Conservation (phyloP, 78 protist species). For the Speleostelium caveatum region DNA sequence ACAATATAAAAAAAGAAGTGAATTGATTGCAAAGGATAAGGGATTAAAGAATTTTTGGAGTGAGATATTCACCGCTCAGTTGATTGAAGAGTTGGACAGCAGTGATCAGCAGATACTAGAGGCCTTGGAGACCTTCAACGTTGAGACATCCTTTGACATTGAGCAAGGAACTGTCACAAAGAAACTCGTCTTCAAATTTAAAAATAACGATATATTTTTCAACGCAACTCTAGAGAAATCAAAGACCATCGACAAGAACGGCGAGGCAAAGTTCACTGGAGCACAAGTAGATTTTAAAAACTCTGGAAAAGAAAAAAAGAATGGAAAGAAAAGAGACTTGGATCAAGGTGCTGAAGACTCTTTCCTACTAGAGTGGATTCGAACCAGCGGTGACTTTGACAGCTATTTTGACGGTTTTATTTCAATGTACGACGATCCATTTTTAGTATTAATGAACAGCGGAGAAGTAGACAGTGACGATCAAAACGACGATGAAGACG, state of each 20-base stretch:
- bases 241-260: not conserved
- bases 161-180: not conserved
- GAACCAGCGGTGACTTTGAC: not conserved
- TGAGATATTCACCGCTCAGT: not conserved
- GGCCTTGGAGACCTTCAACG: not conserved
- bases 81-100: conserved; percentile 8
- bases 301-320: not conserved
- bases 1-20: conserved; percentile 32
- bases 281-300: not conserved
- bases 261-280: not conserved
- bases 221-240: not conserved
- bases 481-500: not conserved
- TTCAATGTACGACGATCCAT: conserved; percentile 31
- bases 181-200: not conserved
- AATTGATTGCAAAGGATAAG: conserved; percentile 3
- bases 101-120: conserved; percentile 1
- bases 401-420: conserved; percentile 2
- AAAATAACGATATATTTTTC: conserved; percentile 8
- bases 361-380: conserved; percentile 3
- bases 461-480: conserved; percentile 20
- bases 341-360: conserved; percentile 1
- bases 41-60: conserved; percentile 29
- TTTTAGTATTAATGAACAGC: not conserved
- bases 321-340: conserved; percentile 16
- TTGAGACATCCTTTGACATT: not conserved